Conservation (phyloP, 345 rosid genomes). For the Noccaea bulbosa region DNA sequence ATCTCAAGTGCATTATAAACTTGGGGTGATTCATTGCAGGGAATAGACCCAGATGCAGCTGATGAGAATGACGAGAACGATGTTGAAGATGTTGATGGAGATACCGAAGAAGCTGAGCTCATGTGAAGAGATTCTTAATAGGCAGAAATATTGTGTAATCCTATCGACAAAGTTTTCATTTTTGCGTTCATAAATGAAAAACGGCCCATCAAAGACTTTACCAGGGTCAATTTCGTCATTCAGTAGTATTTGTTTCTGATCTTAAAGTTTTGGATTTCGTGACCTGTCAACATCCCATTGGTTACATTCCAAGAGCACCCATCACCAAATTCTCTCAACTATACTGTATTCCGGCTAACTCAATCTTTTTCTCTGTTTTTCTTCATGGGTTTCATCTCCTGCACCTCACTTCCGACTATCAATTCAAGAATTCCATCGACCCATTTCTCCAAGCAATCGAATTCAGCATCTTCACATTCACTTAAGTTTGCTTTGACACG, state of each 20-base stretch:
- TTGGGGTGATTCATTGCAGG: conserved; percentile 53
- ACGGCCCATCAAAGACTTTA: neutral
- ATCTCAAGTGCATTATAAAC: conserved; percentile 13
- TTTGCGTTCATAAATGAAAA: neutral
- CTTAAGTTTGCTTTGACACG: conserved; percentile 32
- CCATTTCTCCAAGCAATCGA: conserved; percentile 18
- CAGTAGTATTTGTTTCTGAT: too few relatives aligned
- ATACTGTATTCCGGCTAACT: conserved; percentile 11
- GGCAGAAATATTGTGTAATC: conserved; percentile 14
- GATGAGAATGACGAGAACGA: conserved; percentile 98
- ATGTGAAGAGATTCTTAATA: conserved; percentile 45
- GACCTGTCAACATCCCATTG: conserved; percentile 26
- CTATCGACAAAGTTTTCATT: neutral
- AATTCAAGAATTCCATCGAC: conserved; percentile 26
- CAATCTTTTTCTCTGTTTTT: conserved; percentile 4
- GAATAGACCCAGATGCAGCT: conserved; percentile 97
- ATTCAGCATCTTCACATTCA: conserved; percentile 21
- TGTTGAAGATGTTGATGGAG: conserved; percentile 94
- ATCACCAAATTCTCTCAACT: conserved; percentile 22
- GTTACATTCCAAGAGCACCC: conserved; percentile 32
- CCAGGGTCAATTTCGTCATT: neutral
- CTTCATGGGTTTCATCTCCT: conserved; percentile 54
- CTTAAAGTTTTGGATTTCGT: neutral
- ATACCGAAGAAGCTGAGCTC: conserved; percentile 89
- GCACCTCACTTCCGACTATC: conserved; percentile 30